phyloP scores from a whole-genome alignment of 108 stramenopile species.

The Craspedostauros australis region DNA sequence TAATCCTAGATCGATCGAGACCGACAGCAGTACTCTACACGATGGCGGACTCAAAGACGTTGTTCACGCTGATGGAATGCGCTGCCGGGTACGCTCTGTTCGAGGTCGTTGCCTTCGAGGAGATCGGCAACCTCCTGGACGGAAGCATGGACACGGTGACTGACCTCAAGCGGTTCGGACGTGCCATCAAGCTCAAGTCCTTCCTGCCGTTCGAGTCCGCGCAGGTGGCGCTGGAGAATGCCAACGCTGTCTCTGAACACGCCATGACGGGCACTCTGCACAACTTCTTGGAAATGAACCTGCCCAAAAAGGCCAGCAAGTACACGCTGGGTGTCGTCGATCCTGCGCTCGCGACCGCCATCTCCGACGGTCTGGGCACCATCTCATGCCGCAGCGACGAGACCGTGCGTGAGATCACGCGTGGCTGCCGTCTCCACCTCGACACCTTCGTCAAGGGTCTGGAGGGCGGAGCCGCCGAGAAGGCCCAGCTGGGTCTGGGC shows the following conservation, averaged over 20 bases:
- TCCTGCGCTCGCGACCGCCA: constrained; percentile 83
- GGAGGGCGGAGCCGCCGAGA: constrained; percentile 83
- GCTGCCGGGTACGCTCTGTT: constrained; percentile 98
- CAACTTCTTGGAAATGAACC: constrained; percentile 93
- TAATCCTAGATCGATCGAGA: no score
- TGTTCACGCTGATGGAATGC: constrained; percentile 89
- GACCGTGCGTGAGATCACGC: constrained; percentile 83
- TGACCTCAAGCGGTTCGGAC: constrained; percentile 85
- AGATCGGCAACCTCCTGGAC: constrained; percentile 81
- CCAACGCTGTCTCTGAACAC: constrained; percentile 85
- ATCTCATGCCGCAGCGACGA: constrained; percentile 90
- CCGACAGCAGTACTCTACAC: no score
- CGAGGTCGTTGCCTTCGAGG: constrained; percentile 94
- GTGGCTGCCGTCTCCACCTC: constrained; percentile 93
- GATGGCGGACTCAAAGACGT: constrained; percentile 59
- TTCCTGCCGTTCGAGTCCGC: constrained; percentile 96
- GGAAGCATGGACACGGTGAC: constrained; percentile 70
- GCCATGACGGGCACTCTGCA: constrained; percentile 70
- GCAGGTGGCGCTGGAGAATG: constrained; percentile 89
- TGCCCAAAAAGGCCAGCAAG: constrained; percentile 84
- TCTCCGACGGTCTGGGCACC: constrained; percentile 79
- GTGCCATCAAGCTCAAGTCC: constrained; percentile 94
- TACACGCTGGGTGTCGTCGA: constrained; percentile 86
- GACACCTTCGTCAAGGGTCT: constrained; percentile 90
- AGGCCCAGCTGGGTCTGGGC: constrained; percentile 97